These are phyloP conservation scores for Piromyces sp. DNA, from an alignment of 192 early-diverging fungal genomes.

Conservation along the genomic window DNA sequence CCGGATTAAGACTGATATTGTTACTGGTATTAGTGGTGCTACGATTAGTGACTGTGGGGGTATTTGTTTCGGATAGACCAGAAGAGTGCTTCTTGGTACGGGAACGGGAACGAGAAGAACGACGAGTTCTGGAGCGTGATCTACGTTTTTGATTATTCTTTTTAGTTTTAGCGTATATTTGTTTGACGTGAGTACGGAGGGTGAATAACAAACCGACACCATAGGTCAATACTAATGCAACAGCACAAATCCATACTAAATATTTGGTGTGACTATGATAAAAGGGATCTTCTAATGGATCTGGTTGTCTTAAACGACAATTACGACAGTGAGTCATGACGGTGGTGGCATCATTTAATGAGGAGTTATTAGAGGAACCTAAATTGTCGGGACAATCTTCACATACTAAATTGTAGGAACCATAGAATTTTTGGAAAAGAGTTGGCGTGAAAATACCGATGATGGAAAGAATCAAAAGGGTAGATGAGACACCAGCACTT, in stretches of 20 bases:
- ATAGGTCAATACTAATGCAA: constrained; percentile 59
- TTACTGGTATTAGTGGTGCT: constrained; percentile 10
- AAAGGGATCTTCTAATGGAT: constrained; percentile 60
- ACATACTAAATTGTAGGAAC: constrained; percentile 37
- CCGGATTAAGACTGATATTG: constrained; percentile 21
- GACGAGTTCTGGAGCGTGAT: background rate
- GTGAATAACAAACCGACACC: constrained; percentile 82
- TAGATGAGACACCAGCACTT: constrained; percentile 85
- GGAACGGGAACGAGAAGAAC: background rate
- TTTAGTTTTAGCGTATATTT: constrained; percentile 31
- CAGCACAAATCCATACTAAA: constrained; percentile 74
- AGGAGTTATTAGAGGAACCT: constrained; percentile 1
- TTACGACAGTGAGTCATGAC: constrained; percentile 20
- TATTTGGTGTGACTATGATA: constrained; percentile 61
- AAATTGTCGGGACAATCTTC: constrained; percentile 15
- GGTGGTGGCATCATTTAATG: background rate
- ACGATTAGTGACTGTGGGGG: constrained; percentile 2
- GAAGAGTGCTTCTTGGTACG: background rate
- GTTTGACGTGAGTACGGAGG: constrained; percentile 74
- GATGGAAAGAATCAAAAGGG: constrained; percentile 84
- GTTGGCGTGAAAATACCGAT: constrained; percentile 88
- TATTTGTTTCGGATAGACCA: background rate
- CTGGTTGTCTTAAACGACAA: constrained; percentile 42
- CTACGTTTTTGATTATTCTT: background rate
- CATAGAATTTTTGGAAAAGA: constrained; percentile 83